Base-by-base conservation (phyloP, 2,329 filamentous ascomycete species). In the Corinectria fuckeliana region DNA sequence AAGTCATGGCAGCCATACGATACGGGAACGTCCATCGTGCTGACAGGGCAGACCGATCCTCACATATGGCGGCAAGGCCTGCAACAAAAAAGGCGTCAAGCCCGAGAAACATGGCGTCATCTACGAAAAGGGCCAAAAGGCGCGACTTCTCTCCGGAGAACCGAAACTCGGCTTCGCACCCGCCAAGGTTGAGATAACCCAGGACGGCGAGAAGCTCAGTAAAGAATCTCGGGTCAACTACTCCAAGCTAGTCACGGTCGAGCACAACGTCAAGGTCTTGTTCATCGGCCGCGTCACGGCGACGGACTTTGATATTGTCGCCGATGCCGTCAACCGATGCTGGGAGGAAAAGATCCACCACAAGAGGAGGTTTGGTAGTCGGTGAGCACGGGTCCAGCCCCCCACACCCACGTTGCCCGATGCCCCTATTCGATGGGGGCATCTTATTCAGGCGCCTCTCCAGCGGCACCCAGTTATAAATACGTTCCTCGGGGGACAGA, bases 221-320 rank as follows among this genome's bases (percentile, higher is more conserved):
- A 75, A 64, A 26, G 79, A 82, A 60, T 87, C 85, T 11, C 80
- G 85, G 5, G 78, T 86, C 63, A 86, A 87, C 71, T 87, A 86
- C 69, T 81, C 82, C 5, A 86, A 86, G 62, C 73, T 83, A 5
- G 76, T 80, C 25, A 84, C 82, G 3, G 76, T 87, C 23, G 83
- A 86, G 69, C 85, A 87, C 72, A 87, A 87, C 65, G 74, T 81
- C 64, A 80, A 77, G 44, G 82, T 87, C n/a, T 77, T 81, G 64
- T 85, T 87, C 66, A 81, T 87, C 50, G 85, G 85, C n/a, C 67
- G 71, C 4, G 75, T 87, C 14, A 55, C 68, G 3, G 54, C 64
- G 1, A 65, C 74, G 0, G 76, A 84, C 65, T 79, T 78, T 62
- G 67, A 78, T 0, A 72, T 72, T 8, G 78, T 85, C 26, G 66